Base-by-base conservation (phyloP, 352 stramenopile genomes). In the Plasmopara muralis region DNA sequence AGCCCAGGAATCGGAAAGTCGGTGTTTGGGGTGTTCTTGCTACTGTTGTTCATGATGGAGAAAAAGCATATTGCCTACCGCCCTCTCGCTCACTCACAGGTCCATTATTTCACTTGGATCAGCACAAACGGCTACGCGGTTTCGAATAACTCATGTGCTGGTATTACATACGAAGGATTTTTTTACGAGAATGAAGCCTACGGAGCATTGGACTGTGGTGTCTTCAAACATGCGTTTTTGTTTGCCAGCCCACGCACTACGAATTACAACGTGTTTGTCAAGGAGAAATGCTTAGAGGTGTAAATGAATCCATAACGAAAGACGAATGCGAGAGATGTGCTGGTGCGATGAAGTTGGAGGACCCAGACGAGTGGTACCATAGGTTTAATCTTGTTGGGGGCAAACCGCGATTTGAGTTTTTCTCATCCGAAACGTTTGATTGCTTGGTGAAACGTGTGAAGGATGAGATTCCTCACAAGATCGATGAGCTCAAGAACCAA, bases 181-280 rank as follows among this genome's bases (percentile, higher is more conserved):
- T 61, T 65, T 53, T 51, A 61, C 43, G 52, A 46, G 0, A 43
- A n/a, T n/a, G 52, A 65, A 28, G 6, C 29, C 20, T 20, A 12
- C 5, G 51, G 25, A 46, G 41, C 45, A 42, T 37, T 59, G 31
- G 2, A 10, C 1, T 20, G 13, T 43, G 5, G 9, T 4, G 2
- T 42, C 28, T 2, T n/a, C 4, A 31, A 50, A 25, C 41, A 9
- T 50, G 35, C 20, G 2, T 66, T 47, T 45, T 3, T 66, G 34
- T 66, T 70, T 15, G 57, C 57, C 20, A 66, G 62, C 44, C 51
- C 62, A 58, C 12, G 28, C 40, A 50, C 18, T 38, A 30, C 8
- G 8, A 55, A 66, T 58, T 63, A 53, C 47, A 56, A 70, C 28
- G 1, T 57, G 0, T 66, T 70, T 55, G 48, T 46, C 13, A 70